Conservation (phyloP, 306 rosid genomes). For the Ziziphus jujuba region DNA sequence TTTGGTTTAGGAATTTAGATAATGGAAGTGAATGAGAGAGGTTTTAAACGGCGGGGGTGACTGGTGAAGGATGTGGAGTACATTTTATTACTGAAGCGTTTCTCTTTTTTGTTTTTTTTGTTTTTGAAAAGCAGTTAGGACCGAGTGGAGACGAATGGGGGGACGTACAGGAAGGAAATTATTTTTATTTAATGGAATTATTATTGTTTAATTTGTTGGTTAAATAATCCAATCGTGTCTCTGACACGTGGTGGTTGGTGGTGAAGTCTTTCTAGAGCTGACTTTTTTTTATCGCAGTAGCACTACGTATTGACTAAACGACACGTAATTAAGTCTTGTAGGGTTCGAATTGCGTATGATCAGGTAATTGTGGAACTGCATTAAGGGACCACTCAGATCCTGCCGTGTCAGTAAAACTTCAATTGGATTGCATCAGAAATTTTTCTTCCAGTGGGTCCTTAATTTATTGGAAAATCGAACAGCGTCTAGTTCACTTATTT, state of each 20-base stretch:
- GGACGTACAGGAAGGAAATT: slow-evolving; percentile 20
- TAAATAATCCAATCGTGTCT: neutral
- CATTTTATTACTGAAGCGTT: neutral
- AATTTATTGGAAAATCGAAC: too few species aligned
- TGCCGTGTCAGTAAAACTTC: slow-evolving; percentile 7
- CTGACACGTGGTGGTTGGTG: neutral
- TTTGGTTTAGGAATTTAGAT: too few species aligned
- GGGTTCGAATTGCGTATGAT: neutral
- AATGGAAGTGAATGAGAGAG: neutral
- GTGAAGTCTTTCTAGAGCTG: neutral
- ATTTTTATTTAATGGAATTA: too few species aligned
- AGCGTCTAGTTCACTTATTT: too few species aligned
- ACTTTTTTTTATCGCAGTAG: neutral
- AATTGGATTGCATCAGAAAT: too few species aligned
- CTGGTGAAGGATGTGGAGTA: neutral
- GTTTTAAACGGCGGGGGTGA: neutral
- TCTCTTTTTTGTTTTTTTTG: neutral
- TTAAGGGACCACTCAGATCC: neutral
- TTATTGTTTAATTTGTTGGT: too few species aligned
- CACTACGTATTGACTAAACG: neutral
- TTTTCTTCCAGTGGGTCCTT: too few species aligned
- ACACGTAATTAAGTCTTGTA: neutral
- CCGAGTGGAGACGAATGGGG: slow-evolving; percentile 15
- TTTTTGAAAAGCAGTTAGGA: slow-evolving; percentile 11
- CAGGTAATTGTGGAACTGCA: neutral